Evolutionary conservation across 2,329 filamentous ascomycete genomes (phyloP), one percentile per base, ranked within the genome.

Genomic region (Lachnellula subtilissima): DNA sequence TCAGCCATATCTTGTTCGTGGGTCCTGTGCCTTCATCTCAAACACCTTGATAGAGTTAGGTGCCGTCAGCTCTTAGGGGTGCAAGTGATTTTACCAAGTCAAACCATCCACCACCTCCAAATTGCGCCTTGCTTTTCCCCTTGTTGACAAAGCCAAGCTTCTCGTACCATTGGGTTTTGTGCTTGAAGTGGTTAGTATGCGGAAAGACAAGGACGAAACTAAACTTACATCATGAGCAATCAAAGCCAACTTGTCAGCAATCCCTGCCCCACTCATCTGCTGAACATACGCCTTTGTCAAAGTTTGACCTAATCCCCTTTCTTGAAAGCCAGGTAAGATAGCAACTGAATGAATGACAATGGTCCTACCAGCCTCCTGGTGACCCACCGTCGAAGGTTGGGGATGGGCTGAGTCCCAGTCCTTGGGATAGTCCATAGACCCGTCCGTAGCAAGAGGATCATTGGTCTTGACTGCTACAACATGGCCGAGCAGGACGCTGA

Each of bases 321-420:
- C 78, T 62, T 94, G 89, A 55, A 91, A 83, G 57, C 85, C 82
- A 0, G 89, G 90, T 53, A 88, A 78, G 5, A 96, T 86, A 17
- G 88, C 89, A 5, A 97, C 78, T 0, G 89, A 93, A 72, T 97
- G 92, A 50, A 96, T 74, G 54, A 85, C 89, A 54, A 96, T 79
- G 0, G 89, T 95, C 45, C 84, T 75, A 40, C 91, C 91, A 15
- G 77, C 75, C 56, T 90, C 83, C 64, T 88, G 82, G 71, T 96
- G 89, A 35, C 90, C 90, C 9, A 84, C 67, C 1, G 71, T 68
- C 37, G 79, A 75, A 48, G 73, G 69, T 52, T 75, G 72, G 52
- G 69, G 70, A 54, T 73, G 73, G 49, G 71, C 67, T 8, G 77
- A 75, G 58, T 78, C 75, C 86, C 88, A 93, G 68, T 87, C 80